Evolutionary conservation across 257 asterid genomes (phyloP).

Genomic region (Rehmannia glutinosa): DNA sequence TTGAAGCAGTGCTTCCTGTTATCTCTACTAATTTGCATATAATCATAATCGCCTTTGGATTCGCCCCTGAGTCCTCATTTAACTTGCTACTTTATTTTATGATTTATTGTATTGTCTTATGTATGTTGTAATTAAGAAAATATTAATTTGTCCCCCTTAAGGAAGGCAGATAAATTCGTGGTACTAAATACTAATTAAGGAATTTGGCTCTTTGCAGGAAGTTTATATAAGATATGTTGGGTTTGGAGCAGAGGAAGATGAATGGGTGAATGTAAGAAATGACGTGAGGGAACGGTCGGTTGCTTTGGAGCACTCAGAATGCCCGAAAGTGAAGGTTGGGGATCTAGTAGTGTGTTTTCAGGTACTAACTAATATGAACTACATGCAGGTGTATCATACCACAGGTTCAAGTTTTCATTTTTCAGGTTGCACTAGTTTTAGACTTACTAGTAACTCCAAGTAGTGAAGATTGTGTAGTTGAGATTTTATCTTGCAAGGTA

Average conservation of each 20-base stretch:
- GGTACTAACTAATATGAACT: too few relatives aligned
- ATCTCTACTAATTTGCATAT: too few relatives aligned
- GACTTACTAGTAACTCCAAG: too few relatives aligned
- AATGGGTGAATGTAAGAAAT: conserved; percentile 62
- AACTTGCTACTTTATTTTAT: background rate
- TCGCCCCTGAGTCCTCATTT: too few relatives aligned
- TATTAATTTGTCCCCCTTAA: background rate
- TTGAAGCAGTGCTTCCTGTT: too few relatives aligned
- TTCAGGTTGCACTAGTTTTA: too few relatives aligned
- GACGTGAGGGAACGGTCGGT: conserved; percentile 65
- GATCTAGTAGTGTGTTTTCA: conserved; percentile 78
- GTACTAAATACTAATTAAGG: background rate
- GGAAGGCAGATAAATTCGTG: background rate
- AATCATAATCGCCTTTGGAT: too few relatives aligned
- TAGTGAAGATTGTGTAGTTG: too few relatives aligned
- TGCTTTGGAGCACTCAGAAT: conserved; percentile 65
- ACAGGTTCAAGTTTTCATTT: too few relatives aligned
- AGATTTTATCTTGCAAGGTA: too few relatives aligned
- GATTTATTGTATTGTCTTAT: too few relatives aligned
- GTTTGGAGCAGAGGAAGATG: conserved; percentile 75
- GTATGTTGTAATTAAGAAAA: background rate
- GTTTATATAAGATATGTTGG: conserved; percentile 69
- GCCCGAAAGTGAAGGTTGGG: conserved; percentile 61
- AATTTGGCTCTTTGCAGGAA: conserved; percentile 48
- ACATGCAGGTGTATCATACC: too few relatives aligned